Percentiles rank a stretch among this genome's conserved stretches.
Conservation (phyloP, 768 basidiomycete species). For the Tephrocybe sp. region DNA sequence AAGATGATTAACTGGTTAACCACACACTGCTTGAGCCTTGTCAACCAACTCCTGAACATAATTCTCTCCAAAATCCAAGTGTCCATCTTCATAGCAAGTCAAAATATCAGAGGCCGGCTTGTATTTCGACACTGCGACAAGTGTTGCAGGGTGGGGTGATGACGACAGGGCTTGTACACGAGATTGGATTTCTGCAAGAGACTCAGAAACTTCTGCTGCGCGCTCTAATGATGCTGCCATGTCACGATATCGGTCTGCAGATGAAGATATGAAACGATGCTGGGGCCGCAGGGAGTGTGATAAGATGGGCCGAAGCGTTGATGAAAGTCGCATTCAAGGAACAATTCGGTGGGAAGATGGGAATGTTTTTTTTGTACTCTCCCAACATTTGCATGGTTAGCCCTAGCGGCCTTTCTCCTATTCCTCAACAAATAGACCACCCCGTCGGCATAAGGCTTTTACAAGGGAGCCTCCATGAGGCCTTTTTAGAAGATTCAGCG, state of each 20-base stretch:
- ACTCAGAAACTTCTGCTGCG: conserved; percentile 47
- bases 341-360: neutral
- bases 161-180: conserved; percentile 39
- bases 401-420: neutral
- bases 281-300: neutral
- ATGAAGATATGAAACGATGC: conserved; percentile 1
- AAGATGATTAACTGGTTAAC: neutral
- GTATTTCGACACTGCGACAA: conserved; percentile 92
- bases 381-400: no score
- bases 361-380: neutral
- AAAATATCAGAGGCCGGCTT: conserved; percentile 88
- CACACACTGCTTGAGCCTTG: conserved; percentile 66
- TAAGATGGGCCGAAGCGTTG: neutral
- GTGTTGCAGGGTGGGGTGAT: conserved; percentile 23
- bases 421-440: neutral
- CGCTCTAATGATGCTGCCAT: conserved; percentile 39
- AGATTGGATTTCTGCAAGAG: conserved; percentile 48
- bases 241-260: conserved; percentile 6
- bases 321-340: conserved; percentile 9
- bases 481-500: no score
- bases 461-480: no score
- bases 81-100: conserved; percentile 77
- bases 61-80: conserved; percentile 96
- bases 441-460: no score
- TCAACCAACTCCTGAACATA: conserved; percentile 92